Base-by-base conservation (phyloP, 2,329 filamentous ascomycete genomes). In the Pseudodiploospora longispora region DNA sequence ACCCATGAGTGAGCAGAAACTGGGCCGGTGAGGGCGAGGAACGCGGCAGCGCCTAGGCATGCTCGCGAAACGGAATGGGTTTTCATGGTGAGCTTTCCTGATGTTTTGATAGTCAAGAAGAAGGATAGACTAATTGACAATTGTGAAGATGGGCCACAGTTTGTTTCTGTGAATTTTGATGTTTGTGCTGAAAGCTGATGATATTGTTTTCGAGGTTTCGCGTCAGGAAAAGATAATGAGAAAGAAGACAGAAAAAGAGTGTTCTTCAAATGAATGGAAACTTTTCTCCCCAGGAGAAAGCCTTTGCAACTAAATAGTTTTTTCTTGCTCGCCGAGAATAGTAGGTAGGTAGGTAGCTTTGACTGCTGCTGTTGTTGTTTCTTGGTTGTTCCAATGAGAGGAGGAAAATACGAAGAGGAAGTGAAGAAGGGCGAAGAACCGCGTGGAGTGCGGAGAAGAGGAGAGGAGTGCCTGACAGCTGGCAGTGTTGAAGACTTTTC, bases 1-100 rank as follows among this genome's bases (percentile, higher is more conserved):
- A 91, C 75, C 90, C 90, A 96, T 12, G 81, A 84, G 65, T 96
- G 91, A 32, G 79, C 82, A 28, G 52, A 53, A 31, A 57, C 62
- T 5, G 54, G 42, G 32, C 47, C 47, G 7, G 50, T 52, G 39
- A 68, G 50, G 34, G 66, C 57, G 28, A 67, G 50, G 30, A 69
- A 47, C 4, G 54, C 42, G 34, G 53, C 47, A 12, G 48, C 50
- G 43, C 47, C 50, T 32, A 62, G 46, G 46, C 56, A 51, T 42
- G 52, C 41, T 30, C 49, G 42, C 27, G 50, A 47, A 33, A 41
- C 32, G 7, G 49, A 36, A 30, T 47, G 43, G 39, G 52, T 43
- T 46, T 51, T 56, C 56, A 60, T 60, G 40, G 5, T 50, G 9
- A 28, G 28, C 6, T 39, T 19, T 19, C 4, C 4, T 19, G 37